A percentile compares a stretch with the other conserved stretches of the same genome.
Evolutionary conservation across 805 yeast genomes (phyloP).

Genomic region (Yarrowia osloensis): DNA sequence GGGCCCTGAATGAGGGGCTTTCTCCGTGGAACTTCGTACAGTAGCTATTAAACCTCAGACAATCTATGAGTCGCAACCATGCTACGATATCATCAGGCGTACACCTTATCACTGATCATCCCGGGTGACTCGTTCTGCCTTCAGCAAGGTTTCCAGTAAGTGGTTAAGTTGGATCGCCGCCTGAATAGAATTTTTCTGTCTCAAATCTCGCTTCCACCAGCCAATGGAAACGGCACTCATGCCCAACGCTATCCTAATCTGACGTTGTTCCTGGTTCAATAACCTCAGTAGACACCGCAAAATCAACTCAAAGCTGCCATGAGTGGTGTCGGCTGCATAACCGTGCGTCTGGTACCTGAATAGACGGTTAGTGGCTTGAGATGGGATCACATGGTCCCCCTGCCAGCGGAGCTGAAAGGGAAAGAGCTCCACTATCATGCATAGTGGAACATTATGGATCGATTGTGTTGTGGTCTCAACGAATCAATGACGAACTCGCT

Average conservation of each 20-base stretch:
- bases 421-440: background rate
- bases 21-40: background rate
- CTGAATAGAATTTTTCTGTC: background rate
- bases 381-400: background rate
- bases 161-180: background rate
- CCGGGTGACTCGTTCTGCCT: background rate
- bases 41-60: background rate
- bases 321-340: background rate
- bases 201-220: background rate
- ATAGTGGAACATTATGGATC: background rate
- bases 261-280: background rate
- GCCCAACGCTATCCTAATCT: slow-evolving; percentile 5
- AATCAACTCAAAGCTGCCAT: background rate
- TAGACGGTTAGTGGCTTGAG: background rate
- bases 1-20: too few relatives aligned
- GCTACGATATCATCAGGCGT: background rate
- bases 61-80: background rate
- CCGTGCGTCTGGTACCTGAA: slow-evolving; percentile 24
- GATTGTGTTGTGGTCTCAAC: background rate
- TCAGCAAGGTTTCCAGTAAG: background rate
- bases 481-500: too few relatives aligned
- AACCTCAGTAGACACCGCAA: slow-evolving; percentile 1
- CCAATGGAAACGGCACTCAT: background rate
- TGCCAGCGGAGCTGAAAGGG: too few relatives aligned
- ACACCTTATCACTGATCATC: slow-evolving; percentile 8